Conservation (phyloP, 176 grass and related monocot species). For the Rhipidocladum racemiflorum region DNA sequence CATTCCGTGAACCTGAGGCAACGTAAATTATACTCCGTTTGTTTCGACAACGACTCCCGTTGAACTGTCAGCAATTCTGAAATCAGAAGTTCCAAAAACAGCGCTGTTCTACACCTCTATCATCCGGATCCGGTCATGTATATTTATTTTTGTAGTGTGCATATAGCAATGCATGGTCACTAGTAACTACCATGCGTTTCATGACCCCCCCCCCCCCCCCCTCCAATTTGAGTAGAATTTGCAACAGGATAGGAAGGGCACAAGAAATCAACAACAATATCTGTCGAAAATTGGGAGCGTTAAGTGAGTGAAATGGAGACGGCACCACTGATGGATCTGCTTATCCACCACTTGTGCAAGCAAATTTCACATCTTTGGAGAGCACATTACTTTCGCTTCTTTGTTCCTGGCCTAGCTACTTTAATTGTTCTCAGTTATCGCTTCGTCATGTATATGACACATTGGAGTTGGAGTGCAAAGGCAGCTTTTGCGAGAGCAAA, state of each 20-base stretch:
- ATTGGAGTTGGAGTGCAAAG: neutral
- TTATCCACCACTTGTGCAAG: neutral
- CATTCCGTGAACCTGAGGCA: neutral
- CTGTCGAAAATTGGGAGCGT: neutral
- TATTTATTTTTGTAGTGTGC: neutral
- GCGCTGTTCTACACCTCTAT: neutral
- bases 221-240: neutral
- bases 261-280: neutral
- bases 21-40: neutral
- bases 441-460: neutral
- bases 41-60: neutral
- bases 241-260: neutral
- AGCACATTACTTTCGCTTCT: slow-evolving; percentile 8
- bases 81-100: neutral
- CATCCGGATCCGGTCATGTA: too few species aligned
- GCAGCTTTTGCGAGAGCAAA: slow-evolving; percentile 25
- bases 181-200: too few species aligned
- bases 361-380: neutral
- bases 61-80: neutral
- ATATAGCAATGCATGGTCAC: neutral
- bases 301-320: slow-evolving; percentile 12
- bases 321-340: neutral
- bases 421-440: slow-evolving; percentile 29
- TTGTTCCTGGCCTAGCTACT: slow-evolving; percentile 13
- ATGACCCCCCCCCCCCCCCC: neutral